Evolutionary conservation across 192 early-diverging fungal species (phyloP), one percentile per base, ranked within the genome.

Genomic region (Coemansia sp.): DNA sequence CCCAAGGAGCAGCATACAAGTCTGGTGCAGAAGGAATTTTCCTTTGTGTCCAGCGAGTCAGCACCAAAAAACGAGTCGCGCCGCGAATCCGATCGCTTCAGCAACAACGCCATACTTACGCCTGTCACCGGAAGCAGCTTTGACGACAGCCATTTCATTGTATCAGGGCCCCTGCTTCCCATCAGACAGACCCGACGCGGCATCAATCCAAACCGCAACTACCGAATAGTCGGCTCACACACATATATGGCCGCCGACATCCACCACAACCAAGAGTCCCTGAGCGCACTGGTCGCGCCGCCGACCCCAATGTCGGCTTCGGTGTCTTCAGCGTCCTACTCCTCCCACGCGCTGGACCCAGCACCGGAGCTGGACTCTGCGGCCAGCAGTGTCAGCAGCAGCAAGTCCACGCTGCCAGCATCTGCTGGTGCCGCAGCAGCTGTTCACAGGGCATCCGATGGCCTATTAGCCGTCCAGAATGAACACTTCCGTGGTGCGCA

Each of bases 261-360:
- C 14, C 80, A 57, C 28, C 63, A 60, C 34, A 63, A 70, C 45
- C 28, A 65, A 14, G 71, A 76, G 41, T 11, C 51, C 17, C 61
- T 58, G 33, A 65, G 51, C 36, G 61, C 60, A n/a, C 45, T 73
- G 55, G 43, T 67, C 11, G 65, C 74, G n/a, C 79, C 74, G 17
- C 79, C 79, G 14, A 81, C 79, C 48, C 79, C 79, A 4, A 71
- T 81, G 14, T 81, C 79, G 9, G 79, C 74, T 15, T 72, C 72
- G 4, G 76, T 55, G 15, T 78, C 78, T 3, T 70, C 74, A 3
- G 68, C 71, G 8, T 81, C 79, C 3, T 75, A 67, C 61, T 73
- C 70, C 8, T 81, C 75, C 3, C 72, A 66, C 48, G 60, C 45
- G 4, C 36, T 56, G 60, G 68, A 71, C 20, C 48, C 54, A 4